Evolutionary conservation across 2,329 filamentous ascomycete genomes (phyloP), one percentile per base, ranked within the genome.

Genomic region (Rutstroemia sp.): DNA sequence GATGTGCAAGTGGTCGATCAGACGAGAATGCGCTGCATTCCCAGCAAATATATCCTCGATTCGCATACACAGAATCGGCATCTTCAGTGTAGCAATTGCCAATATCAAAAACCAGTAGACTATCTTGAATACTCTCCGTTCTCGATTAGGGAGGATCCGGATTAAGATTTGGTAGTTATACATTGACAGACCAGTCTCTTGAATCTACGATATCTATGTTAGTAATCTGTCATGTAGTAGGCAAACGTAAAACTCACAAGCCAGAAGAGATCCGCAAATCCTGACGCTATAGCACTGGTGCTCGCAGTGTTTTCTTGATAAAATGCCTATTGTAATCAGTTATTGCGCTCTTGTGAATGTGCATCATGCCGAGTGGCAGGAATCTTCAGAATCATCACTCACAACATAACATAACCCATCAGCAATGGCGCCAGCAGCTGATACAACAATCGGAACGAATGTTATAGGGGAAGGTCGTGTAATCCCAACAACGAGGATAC

Each of bases 51-150:
- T 69, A 39, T 65, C 66, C 6, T 60, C 62, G 2, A 68, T 63
- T 25, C 73, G 64, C 1, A 65, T 62, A 4, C 66, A 61, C 12
- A 70, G 64, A 42, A 76, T 74, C 14, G 65, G 60, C 9, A 76
- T 63, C 47, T 81, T 76, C 41, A 83, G 74, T 0, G 75, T 68
- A 2, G 70, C 65, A 39, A 83, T 78, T 9, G 80, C 70, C 1
- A 76, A 70, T 38, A 85, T 70, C 59, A 85, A 80, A 3, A 75
- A 76, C 60, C 81, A 84, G 61, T 84, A 79, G 4, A 84, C 73
- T 3, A 67, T 66, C 41, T 76, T 72, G 57, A 81, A 82, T 3
- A 78, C 69, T 2, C 72, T 67, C 59, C 69, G 67, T 16, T 64
- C 64, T n/a, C 61, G 62, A 51, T 75, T 73, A 56, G 73, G 74